phyloP scores from a whole-genome alignment of 192 early-diverging fungal species.

The Coemansia sp. region DNA sequence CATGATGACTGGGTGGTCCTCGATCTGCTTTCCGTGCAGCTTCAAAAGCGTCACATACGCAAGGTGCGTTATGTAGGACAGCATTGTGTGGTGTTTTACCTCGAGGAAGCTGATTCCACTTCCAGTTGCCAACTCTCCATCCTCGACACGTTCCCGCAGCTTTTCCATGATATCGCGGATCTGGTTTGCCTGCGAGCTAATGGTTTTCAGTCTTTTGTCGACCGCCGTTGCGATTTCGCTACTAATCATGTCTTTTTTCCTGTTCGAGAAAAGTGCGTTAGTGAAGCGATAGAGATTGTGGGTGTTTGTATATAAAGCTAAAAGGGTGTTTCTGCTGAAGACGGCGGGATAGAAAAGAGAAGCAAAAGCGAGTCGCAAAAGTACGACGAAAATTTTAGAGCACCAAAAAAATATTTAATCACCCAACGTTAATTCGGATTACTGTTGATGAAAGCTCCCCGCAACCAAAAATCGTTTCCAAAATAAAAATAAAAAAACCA shows the following conservation, averaged over 20 bases:
- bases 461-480: too few species aligned
- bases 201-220: slow-evolving; percentile 21
- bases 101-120: slow-evolving; percentile 89
- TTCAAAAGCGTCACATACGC: slow-evolving; percentile 76
- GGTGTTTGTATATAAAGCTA: background rate
- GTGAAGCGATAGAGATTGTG: background rate
- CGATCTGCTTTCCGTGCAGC: slow-evolving; percentile 69
- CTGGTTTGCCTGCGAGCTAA: slow-evolving; percentile 47
- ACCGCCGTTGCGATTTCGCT: slow-evolving; percentile 11
- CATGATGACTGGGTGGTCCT: slow-evolving; percentile 64
- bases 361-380: background rate
- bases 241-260: background rate
- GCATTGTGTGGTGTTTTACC: slow-evolving; percentile 84
- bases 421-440: background rate
- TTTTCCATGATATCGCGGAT: slow-evolving; percentile 48
- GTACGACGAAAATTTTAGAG: background rate
- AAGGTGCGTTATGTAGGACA: slow-evolving; percentile 85
- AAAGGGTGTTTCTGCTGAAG: background rate
- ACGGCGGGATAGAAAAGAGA: background rate
- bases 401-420: background rate
- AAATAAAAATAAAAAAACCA: too few species aligned
- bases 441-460: background rate
- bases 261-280: background rate
- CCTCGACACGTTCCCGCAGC: slow-evolving; percentile 50
- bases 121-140: slow-evolving; percentile 65